These are phyloP conservation scores for Aspergillus neotritici DNA, from an alignment of 2,329 filamentous ascomycete genomes.

Conservation along the genomic window DNA sequence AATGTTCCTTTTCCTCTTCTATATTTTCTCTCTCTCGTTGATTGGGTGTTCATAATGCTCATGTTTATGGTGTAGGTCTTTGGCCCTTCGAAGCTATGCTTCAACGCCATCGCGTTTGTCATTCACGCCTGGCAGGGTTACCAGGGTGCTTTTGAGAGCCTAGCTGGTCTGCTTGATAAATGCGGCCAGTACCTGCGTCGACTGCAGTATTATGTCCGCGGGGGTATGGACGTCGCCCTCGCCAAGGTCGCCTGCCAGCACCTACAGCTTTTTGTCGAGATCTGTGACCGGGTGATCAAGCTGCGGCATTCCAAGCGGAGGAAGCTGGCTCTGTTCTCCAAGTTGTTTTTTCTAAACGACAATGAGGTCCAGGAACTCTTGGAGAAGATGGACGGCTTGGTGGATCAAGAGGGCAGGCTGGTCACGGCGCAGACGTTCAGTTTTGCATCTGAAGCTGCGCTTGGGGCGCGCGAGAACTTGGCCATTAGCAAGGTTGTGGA, in stretches of 20 bases:
- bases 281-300: slow-evolving; percentile 15
- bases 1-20: no score
- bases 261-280: slow-evolving; percentile 17
- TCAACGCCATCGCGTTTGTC: slow-evolving; percentile 17
- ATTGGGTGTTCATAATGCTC: not conserved
- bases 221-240: slow-evolving; percentile 14
- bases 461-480: slow-evolving; percentile 9
- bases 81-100: slow-evolving; percentile 16
- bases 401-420: slow-evolving; percentile 13
- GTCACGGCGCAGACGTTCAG: slow-evolving; percentile 14
- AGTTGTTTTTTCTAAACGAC: slow-evolving; percentile 16
- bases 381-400: slow-evolving; percentile 12
- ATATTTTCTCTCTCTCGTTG: not conserved
- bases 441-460: slow-evolving; percentile 10
- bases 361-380: slow-evolving; percentile 16
- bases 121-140: slow-evolving; percentile 19
- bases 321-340: slow-evolving; percentile 11
- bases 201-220: slow-evolving; percentile 14
- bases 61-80: no score
- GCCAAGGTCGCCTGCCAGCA: slow-evolving; percentile 15
- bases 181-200: slow-evolving; percentile 12
- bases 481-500: slow-evolving; percentile 10
- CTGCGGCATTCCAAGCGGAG: slow-evolving; percentile 11
- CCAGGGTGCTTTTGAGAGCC: slow-evolving; percentile 15
- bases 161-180: slow-evolving; percentile 14